Percentiles rank a stretch among this genome's conserved stretches.
Conservation (phyloP, 1,284 basidiomycete species). For the Inonotus obliquus region DNA sequence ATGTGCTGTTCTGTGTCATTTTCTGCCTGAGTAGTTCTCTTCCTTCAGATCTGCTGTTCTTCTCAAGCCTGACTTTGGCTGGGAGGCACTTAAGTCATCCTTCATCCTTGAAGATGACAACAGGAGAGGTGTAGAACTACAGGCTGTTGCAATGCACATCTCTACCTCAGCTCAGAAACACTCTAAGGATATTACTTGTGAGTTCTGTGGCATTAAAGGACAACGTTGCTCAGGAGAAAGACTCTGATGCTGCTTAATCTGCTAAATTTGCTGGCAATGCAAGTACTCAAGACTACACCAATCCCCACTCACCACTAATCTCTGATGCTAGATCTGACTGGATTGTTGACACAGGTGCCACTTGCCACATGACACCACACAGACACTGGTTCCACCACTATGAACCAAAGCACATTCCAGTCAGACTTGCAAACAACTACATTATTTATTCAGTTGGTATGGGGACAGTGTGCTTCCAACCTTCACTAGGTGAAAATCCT, state of each 20-base stretch:
- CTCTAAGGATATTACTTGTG: too few species aligned
- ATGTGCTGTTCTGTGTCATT: too few species aligned
- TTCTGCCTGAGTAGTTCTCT: too few species aligned
- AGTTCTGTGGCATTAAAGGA: too few species aligned
- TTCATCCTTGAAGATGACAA: too few species aligned
- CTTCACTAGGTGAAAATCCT: slow-evolving; percentile 18
- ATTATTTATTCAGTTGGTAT: not conserved
- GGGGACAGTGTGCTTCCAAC: not conserved
- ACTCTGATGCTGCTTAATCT: not conserved
- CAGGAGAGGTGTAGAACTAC: too few species aligned
- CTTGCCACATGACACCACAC: not conserved
- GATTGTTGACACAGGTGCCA: not conserved
- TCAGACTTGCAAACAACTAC: not conserved
- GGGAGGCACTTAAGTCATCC: too few species aligned
- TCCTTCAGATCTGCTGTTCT: too few species aligned
- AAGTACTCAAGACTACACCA: slow-evolving; percentile 18
- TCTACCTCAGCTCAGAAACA: too few species aligned
- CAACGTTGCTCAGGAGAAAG: not conserved
- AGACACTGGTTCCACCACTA: not conserved
- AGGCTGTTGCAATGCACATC: too few species aligned
- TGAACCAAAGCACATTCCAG: not conserved
- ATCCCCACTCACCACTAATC: not conserved
- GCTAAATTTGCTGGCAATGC: not conserved
- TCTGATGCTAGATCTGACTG: not conserved
- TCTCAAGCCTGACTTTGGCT: too few species aligned